These are phyloP conservation scores for Nakazawaea populi DNA, from an alignment of 805 yeast species.

Conservation along the genomic window DNA sequence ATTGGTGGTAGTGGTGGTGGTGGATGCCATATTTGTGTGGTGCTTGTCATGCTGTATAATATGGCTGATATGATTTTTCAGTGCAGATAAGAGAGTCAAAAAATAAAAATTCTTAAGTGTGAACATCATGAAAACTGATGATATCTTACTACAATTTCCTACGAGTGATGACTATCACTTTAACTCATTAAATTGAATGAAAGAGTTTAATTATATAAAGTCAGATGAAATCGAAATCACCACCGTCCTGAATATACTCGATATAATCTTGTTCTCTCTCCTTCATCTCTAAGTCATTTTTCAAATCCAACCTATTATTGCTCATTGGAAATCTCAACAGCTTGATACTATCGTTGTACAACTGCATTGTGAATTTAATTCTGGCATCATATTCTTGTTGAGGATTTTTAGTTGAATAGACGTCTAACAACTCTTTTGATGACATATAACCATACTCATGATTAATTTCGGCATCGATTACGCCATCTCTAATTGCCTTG, in stretches of 20 bases:
- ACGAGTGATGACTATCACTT: no score
- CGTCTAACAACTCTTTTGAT: constrained; percentile 78
- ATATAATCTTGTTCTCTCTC: constrained; percentile 44
- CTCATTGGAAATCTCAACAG: constrained; percentile 89
- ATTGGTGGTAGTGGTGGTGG: no score
- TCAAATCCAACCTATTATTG: constrained; percentile 42
- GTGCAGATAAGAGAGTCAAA: no score
- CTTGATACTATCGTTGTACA: constrained; percentile 88
- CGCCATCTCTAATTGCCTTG: constrained; percentile 95
- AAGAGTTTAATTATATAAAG: neutral
- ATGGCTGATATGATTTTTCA: no score
- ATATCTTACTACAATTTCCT: no score
- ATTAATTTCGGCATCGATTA: constrained; percentile 89
- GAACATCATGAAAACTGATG: no score
- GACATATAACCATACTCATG: constrained; percentile 90
- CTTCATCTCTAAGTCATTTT: constrained; percentile 47
- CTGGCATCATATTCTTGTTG: constrained; percentile 87
- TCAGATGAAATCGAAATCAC: constrained; percentile 36
- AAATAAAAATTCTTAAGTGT: no score
- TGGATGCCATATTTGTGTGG: no score
- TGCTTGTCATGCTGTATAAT: no score
- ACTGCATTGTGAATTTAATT: constrained; percentile 82
- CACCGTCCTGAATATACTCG: constrained; percentile 43
- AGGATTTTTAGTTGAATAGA: constrained; percentile 84
- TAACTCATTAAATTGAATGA: no score